Evolutionary conservation across 2,329 filamentous ascomycete species (phyloP).

Genomic region (Neonectria punicea): DNA sequence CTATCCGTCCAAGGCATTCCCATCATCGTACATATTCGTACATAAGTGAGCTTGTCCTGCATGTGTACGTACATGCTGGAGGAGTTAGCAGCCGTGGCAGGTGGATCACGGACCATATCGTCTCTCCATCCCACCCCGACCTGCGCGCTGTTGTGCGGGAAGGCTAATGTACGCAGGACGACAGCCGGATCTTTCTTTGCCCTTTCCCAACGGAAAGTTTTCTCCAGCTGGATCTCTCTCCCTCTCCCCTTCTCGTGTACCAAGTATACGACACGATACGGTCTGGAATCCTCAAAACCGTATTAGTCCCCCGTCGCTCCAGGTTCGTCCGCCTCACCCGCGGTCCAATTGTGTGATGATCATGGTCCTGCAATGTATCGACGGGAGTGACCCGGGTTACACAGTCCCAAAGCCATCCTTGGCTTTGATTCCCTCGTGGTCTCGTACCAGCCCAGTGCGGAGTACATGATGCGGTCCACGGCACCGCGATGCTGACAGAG

Average conservation of each 20-base stretch:
- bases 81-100: slow-evolving; percentile 28
- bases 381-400: slow-evolving; percentile 36
- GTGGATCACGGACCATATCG: slow-evolving; percentile 37
- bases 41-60: slow-evolving; percentile 36
- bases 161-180: slow-evolving; percentile 46
- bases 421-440: slow-evolving; percentile 35
- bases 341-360: slow-evolving; percentile 32
- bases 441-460: slow-evolving; percentile 38
- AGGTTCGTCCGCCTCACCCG: slow-evolving; percentile 27
- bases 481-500: slow-evolving; percentile 37
- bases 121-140: slow-evolving; percentile 35
- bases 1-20: slow-evolving; percentile 24
- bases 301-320: slow-evolving; percentile 18
- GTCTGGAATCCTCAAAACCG: slow-evolving; percentile 9
- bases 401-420: slow-evolving; percentile 29
- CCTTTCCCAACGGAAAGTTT: slow-evolving; percentile 16
- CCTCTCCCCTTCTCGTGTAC: slow-evolving; percentile 1
- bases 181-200: slow-evolving; percentile 40
- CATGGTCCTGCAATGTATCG: slow-evolving; percentile 41
- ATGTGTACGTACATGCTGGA: slow-evolving; percentile 31
- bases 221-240: background rate
- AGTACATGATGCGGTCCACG: slow-evolving; percentile 37
- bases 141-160: slow-evolving; percentile 45
- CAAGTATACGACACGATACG: background rate
- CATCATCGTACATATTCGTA: slow-evolving; percentile 41